These are phyloP conservation scores for Penicilliopsis zonata DNA, from an alignment of 495 filamentous ascomycete species.

Conservation along the genomic window DNA sequence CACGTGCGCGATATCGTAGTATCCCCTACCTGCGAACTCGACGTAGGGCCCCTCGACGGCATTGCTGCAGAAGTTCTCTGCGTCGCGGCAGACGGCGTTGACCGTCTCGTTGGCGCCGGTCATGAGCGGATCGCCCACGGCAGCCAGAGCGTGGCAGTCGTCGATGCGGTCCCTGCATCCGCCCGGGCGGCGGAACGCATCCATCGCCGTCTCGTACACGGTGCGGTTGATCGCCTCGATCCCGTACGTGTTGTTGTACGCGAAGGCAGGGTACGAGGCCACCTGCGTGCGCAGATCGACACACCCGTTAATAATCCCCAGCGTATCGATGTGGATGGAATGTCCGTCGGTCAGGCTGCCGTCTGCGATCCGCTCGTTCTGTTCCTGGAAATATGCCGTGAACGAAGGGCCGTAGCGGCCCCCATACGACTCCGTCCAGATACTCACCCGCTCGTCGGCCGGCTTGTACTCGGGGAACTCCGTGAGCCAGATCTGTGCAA, in stretches of 20 bases:
- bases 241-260: constrained; percentile 65
- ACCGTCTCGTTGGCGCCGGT: constrained; percentile 32
- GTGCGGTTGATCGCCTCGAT: constrained; percentile 50
- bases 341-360: constrained; percentile 15
- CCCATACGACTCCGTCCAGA: constrained; percentile 49
- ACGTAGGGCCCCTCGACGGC: constrained; percentile 25
- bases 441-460: constrained; percentile 39
- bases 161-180: constrained; percentile 51
- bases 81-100: constrained; percentile 25
- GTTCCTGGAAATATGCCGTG: constrained; percentile 50
- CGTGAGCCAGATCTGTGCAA: constrained; percentile 44
- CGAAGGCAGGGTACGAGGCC: constrained; percentile 53
- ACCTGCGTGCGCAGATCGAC: constrained; percentile 61
- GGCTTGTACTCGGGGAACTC: constrained; percentile 46
- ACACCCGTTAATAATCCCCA: constrained; percentile 58
- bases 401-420: constrained; percentile 58
- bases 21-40: constrained; percentile 28
- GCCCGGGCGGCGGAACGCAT: constrained; percentile 36
- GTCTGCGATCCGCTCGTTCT: constrained; percentile 45
- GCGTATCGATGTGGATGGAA: constrained; percentile 35
- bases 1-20: constrained; percentile 50
- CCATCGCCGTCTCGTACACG: constrained; percentile 32
- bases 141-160: constrained; percentile 28
- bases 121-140: constrained; percentile 30
- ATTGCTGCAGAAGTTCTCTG: constrained; percentile 24